Evolutionary conservation across 129 eudicot species (phyloP).

Genomic region (Chrysanthemum seticuspe): DNA sequence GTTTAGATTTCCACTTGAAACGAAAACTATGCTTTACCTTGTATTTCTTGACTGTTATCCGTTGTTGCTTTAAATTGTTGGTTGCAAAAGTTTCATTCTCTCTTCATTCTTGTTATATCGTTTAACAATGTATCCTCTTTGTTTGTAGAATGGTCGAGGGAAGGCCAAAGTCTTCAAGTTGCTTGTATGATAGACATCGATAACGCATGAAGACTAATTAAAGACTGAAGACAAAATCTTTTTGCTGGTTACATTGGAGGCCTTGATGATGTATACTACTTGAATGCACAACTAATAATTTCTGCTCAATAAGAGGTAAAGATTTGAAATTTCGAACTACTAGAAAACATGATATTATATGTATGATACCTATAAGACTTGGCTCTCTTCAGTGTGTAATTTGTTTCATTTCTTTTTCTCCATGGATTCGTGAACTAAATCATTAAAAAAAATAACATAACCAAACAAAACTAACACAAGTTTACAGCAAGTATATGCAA

Average conservation of each 20-base stretch:
- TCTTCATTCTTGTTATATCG: slow-evolving; percentile 7
- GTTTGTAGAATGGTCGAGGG: slow-evolving; percentile 15
- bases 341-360: not conserved
- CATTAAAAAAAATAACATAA: no score
- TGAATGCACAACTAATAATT: not conserved
- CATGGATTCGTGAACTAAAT: no score
- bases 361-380: not conserved
- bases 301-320: not conserved
- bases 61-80: not conserved
- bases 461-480: no score
- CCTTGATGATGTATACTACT: slow-evolving; percentile 11
- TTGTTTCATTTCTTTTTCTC: no score
- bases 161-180: not conserved
- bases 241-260: slow-evolving; percentile 11
- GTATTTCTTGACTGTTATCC: not conserved
- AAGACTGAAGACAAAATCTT: slow-evolving; percentile 17
- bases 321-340: not conserved
- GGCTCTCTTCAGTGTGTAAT: not conserved
- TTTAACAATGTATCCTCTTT: slow-evolving; percentile 1
- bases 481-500: no score
- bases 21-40: not conserved
- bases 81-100: not conserved
- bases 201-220: not conserved
- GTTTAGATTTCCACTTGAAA: not conserved
- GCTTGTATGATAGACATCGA: not conserved